A percentile compares a stretch with the other conserved stretches of the same genome.
phyloP scores from a whole-genome alignment of 208 protist species.

The Trypanosomatidae sp. region DNA sequence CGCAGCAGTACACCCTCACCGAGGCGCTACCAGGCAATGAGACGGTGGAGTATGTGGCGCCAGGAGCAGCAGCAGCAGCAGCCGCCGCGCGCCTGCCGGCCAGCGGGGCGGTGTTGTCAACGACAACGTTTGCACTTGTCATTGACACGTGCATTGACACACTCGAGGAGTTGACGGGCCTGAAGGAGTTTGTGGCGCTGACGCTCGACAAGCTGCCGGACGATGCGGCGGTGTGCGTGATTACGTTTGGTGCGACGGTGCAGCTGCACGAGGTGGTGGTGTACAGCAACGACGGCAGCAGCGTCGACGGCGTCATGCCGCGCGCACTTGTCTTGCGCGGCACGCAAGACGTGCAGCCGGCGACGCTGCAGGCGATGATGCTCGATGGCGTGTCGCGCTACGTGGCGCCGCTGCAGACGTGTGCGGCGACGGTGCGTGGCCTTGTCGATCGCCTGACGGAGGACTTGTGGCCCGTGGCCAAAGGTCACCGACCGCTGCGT shows the following conservation, averaged over 20 bases:
- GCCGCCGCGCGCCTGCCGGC: too few species aligned
- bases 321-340: conserved; percentile 75
- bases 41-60: conserved; percentile 3
- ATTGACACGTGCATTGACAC: conserved; percentile 95
- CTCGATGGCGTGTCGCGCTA: conserved; percentile 29
- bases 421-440: conserved; percentile 44
- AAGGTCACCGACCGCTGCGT: conserved; percentile 87
- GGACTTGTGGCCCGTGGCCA: conserved; percentile 93
- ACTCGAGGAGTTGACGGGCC: conserved; percentile 85
- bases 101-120: too few species aligned
- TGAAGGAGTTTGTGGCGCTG: conserved; percentile 90
- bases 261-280: conserved; percentile 73
- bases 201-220: conserved; percentile 89
- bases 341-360: conserved; percentile 53
- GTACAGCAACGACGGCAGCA: background rate
- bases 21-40: conserved; percentile 87
- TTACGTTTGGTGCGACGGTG: conserved; percentile 97
- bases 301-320: conserved; percentile 14
- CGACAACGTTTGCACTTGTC: conserved; percentile 90
- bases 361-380: conserved; percentile 31
- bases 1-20: conserved; percentile 47
- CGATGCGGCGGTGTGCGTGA: conserved; percentile 90
- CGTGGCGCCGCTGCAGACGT: conserved; percentile 60
- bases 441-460: conserved; percentile 92
- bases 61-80: too few species aligned